Conservation (phyloP, 169 alveolate genomes). For the Eimeria acervulina region DNA sequence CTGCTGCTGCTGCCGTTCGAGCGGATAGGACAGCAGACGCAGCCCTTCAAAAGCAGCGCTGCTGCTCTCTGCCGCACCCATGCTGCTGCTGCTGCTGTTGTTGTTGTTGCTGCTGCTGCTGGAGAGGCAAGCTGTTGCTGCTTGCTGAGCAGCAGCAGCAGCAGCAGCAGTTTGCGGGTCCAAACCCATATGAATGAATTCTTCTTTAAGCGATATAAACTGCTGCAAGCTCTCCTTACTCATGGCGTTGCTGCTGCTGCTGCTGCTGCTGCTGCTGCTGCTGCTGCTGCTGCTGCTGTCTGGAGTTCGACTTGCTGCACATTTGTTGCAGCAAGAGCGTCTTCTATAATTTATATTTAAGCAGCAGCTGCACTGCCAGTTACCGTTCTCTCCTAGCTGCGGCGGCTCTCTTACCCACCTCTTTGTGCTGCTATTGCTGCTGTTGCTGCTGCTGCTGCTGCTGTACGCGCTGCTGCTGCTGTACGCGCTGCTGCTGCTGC, state of each 20-base stretch:
- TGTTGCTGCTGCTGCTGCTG: conserved; percentile 28
- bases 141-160: conserved; percentile 82
- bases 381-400: conserved; percentile 79
- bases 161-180: conserved; percentile 64
- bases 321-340: conserved; percentile 86
- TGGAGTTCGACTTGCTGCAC: conserved; percentile 64
- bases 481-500: conserved; percentile 2
- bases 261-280: conserved; percentile 83
- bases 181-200: conserved; percentile 53
- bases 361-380: too few relatives aligned
- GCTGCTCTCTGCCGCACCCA: too few relatives aligned
- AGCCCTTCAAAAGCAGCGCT: too few relatives aligned
- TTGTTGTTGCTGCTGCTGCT: conserved; percentile 70
- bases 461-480: too few relatives aligned
- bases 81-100: conserved; percentile 73
- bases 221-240: too few relatives aligned
- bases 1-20: conserved; percentile 40
- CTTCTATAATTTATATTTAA: conserved; percentile 88
- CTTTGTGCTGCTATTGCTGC: conserved; percentile 30
- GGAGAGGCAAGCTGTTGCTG: conserved; percentile 24
- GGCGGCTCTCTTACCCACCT: conserved; percentile 68
- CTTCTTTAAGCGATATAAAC: conserved; percentile 54
- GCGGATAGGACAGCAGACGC: neutral
- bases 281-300: conserved; percentile 77
- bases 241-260: conserved; percentile 85